Percentiles rank a stretch among this genome's conserved stretches.
phyloP scores from a whole-genome alignment of 192 early-diverging fungal species.

The Podila minutissima region DNA sequence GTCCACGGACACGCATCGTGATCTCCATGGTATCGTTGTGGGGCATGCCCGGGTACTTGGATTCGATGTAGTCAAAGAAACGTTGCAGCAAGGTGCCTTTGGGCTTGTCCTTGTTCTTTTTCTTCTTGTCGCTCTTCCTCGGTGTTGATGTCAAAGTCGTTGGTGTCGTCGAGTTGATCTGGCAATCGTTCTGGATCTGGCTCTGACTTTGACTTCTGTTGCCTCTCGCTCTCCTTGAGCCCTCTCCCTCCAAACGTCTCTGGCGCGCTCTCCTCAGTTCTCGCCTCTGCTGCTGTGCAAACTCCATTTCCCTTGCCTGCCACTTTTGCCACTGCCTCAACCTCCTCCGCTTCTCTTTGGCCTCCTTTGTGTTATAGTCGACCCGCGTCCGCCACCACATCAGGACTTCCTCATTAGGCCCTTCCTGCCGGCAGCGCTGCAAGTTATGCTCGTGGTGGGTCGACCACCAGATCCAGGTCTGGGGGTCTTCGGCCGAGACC shows the following conservation, averaged over 20 bases:
- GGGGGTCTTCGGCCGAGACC: conserved; percentile 45
- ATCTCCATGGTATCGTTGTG: conserved; percentile 31
- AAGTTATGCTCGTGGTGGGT: conserved; percentile 29
- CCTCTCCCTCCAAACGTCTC: no score
- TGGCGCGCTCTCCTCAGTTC: no score
- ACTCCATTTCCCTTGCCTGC: neutral
- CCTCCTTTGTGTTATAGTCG: conserved; percentile 18
- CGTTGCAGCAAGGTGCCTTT: neutral
- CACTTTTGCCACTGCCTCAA: neutral
- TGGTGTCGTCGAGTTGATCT: neutral
- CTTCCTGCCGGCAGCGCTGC: conserved; percentile 32
- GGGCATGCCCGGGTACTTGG: neutral
- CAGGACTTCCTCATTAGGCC: conserved; percentile 19
- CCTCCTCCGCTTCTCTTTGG: neutral
- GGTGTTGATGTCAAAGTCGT: no score
- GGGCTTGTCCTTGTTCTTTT: neutral
- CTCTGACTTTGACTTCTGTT: no score
- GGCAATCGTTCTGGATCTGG: no score
- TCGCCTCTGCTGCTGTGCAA: neutral
- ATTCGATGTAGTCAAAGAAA: neutral
- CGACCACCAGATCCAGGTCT: conserved; percentile 49
- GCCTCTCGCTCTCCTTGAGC: no score
- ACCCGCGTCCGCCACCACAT: conserved; percentile 42
- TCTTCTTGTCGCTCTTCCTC: neutral
- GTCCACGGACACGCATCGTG: conserved; percentile 30